These are phyloP conservation scores for Suhomyces pyralidae DNA, from an alignment of 805 yeast genomes.

Conservation along the genomic window DNA sequence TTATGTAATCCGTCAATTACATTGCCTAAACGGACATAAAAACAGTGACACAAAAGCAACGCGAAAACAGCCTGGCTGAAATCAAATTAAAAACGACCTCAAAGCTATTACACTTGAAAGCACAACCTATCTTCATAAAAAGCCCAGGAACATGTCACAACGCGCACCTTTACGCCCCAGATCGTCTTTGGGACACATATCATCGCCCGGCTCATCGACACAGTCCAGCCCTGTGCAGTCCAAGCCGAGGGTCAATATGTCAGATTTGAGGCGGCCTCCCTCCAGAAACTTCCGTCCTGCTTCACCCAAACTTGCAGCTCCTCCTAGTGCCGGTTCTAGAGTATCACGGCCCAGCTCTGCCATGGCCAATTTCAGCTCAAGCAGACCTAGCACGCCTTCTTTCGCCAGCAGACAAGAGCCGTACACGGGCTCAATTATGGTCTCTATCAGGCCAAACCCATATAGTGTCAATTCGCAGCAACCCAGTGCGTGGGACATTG, in stretches of 20 bases:
- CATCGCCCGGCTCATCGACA: not conserved
- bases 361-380: slow-evolving; percentile 22
- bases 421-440: slow-evolving; percentile 71
- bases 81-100: not conserved
- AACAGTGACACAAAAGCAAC: slow-evolving; percentile 2
- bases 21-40: slow-evolving; percentile 3
- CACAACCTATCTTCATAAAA: not conserved
- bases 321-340: not conserved
- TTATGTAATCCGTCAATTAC: slow-evolving; percentile 3
- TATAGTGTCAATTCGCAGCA: slow-evolving; percentile 32
- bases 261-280: slow-evolving; percentile 30
- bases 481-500: slow-evolving; percentile 45
- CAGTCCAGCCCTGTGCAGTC: not conserved
- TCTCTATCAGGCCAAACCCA: slow-evolving; percentile 78
- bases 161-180: slow-evolving; percentile 27
- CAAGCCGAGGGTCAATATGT: slow-evolving; percentile 9
- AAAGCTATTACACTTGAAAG: not conserved
- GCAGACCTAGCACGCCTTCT: slow-evolving; percentile 40
- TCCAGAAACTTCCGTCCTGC: slow-evolving; percentile 29
- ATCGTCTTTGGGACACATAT: slow-evolving; percentile 20
- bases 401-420: slow-evolving; percentile 28
- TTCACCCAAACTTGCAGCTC: slow-evolving; percentile 23
- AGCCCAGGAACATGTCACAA: slow-evolving; percentile 12
- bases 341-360: slow-evolving; percentile 37
- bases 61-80: not conserved